A percentile compares a stretch with the other conserved stretches of the same genome.
Conservation (phyloP, 257 asterid species). For the Gynochthodes officinalis region DNA sequence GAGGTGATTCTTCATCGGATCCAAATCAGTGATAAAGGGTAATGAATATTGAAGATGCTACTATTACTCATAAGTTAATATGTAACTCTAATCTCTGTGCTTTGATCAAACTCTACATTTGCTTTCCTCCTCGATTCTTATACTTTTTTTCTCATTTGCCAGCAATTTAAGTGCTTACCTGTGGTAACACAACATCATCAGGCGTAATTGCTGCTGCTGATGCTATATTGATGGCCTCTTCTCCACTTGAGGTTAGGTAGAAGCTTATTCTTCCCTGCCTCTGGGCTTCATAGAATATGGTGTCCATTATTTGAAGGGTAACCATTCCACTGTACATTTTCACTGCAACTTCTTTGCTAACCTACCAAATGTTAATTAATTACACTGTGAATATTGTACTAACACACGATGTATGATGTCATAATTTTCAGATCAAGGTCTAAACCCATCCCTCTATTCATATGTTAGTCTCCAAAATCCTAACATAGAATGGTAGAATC, state of each 20-base stretch:
- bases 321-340: slow-evolving; percentile 64
- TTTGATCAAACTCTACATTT: not conserved
- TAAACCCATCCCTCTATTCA: not conserved
- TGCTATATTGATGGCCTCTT: slow-evolving; percentile 84
- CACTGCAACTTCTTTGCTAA: slow-evolving; percentile 64
- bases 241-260: slow-evolving; percentile 77
- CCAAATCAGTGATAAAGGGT: not conserved
- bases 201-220: slow-evolving; percentile 81
- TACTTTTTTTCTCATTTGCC: not conserved
- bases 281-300: slow-evolving; percentile 81
- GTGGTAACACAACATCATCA: slow-evolving; percentile 35
- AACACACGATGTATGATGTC: not conserved
- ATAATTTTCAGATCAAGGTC: not conserved
- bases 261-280: slow-evolving; percentile 89
- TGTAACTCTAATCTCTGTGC: too few species aligned
- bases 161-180: slow-evolving; percentile 19
- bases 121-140: too few species aligned
- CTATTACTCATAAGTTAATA: not conserved
- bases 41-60: not conserved
- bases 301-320: slow-evolving; percentile 71
- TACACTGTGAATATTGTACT: not conserved
- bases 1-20: too few species aligned
- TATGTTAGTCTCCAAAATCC: not conserved
- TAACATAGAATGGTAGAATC: not conserved
- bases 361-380: slow-evolving; percentile 26